phyloP scores from a whole-genome alignment of 169 alveolate species.

The Plasmodium blacklocki region DNA sequence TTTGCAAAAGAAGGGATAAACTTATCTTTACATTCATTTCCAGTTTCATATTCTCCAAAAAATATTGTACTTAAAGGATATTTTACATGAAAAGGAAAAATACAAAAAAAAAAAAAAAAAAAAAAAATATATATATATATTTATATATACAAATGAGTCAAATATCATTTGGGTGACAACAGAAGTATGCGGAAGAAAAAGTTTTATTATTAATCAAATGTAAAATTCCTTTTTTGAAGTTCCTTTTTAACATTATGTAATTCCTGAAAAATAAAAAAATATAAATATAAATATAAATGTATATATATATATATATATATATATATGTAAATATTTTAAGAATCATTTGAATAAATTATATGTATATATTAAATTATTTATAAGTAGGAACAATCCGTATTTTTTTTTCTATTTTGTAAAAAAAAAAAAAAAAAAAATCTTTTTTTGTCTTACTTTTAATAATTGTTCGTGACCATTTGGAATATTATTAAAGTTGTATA shows the following conservation, averaged over 20 bases:
- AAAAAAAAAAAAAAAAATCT: too few species aligned
- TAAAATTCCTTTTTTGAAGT: slow-evolving; percentile 49
- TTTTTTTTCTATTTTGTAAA: too few species aligned
- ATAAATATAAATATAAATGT: slow-evolving; percentile 4
- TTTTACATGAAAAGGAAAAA: slow-evolving; percentile 11
- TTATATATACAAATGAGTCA: background rate
- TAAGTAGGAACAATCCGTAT: too few species aligned
- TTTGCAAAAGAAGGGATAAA: background rate
- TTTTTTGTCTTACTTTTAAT: slow-evolving; percentile 45
- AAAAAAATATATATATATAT: background rate
- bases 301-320: slow-evolving; percentile 3
- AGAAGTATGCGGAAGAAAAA: too few species aligned
- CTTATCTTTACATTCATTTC: slow-evolving; percentile 67
- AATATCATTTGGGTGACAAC: background rate
- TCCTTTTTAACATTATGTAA: slow-evolving; percentile 36
- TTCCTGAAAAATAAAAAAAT: slow-evolving; percentile 33
- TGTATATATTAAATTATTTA: too few species aligned
- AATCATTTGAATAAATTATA: too few species aligned
- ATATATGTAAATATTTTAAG: background rate
- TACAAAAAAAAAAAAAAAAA: background rate
- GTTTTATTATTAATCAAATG: slow-evolving; percentile 15
- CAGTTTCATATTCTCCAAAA: slow-evolving; percentile 63
- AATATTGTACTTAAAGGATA: slow-evolving; percentile 55
- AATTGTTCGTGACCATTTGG: slow-evolving; percentile 55
- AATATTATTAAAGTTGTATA: slow-evolving; percentile 55